Conservation (phyloP, 1,284 basidiomycete genomes). For the Leccinum subatratum region DNA sequence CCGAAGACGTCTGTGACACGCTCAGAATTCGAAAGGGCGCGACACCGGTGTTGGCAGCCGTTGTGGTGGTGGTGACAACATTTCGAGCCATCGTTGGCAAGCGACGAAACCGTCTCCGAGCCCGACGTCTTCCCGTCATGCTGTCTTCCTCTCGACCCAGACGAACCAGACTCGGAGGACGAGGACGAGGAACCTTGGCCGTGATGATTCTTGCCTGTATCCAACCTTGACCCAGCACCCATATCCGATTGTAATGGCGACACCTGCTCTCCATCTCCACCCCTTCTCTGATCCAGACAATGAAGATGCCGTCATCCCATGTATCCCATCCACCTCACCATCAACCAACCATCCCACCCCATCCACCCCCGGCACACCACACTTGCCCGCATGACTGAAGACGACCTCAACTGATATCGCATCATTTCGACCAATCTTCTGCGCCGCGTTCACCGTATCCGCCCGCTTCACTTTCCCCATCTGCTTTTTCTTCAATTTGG, state of each 20-base stretch:
- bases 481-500: slow-evolving; percentile 79
- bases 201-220: too few relatives aligned
- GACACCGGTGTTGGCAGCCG: neutral
- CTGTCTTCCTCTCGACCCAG: too few relatives aligned
- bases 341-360: too few relatives aligned
- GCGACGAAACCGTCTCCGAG: slow-evolving; percentile 2
- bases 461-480: slow-evolving; percentile 84
- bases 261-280: too few relatives aligned
- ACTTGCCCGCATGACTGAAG: slow-evolving; percentile 23
- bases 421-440: slow-evolving; percentile 66
- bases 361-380: neutral
- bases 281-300: too few relatives aligned
- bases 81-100: neutral
- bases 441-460: slow-evolving; percentile 68
- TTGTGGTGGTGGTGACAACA: neutral
- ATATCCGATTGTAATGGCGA: too few relatives aligned
- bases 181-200: too few relatives aligned
- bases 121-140: neutral
- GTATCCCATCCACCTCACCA: too few relatives aligned
- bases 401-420: slow-evolving; percentile 43
- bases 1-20: slow-evolving; percentile 7
- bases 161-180: too few relatives aligned
- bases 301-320: too few relatives aligned
- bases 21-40: slow-evolving; percentile 27
- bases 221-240: too few relatives aligned